These are phyloP conservation scores for Phytophthora fragariae DNA, from an alignment of 352 stramenopile species.

Conservation along the genomic window DNA sequence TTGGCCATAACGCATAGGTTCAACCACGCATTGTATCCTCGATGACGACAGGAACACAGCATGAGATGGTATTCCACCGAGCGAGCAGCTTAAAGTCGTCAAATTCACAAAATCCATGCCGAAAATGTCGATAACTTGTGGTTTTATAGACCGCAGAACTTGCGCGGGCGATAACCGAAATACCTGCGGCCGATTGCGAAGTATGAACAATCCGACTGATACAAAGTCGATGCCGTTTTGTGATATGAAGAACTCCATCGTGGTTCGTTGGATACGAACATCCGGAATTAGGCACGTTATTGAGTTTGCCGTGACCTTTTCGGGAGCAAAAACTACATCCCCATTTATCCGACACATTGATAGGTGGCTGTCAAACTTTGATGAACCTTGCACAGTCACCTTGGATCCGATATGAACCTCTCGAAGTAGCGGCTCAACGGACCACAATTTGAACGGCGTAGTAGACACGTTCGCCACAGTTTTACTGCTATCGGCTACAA, in stretches of 20 bases:
- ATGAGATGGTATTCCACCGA: constrained; percentile 3
- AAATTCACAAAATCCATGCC: constrained; percentile 43
- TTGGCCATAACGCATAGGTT: constrained; percentile 21
- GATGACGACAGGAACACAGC: constrained; percentile 37
- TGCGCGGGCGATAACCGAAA: constrained; percentile 32
- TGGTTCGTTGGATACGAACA: not conserved
- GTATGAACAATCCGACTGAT: constrained; percentile 21
- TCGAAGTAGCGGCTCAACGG: constrained; percentile 30
- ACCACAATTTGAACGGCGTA: constrained; percentile 32
- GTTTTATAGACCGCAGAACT: constrained; percentile 16
- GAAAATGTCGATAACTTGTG: constrained; percentile 40
- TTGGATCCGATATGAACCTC: constrained; percentile 33
- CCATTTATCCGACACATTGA: constrained; percentile 34
- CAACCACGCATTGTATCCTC: constrained; percentile 40
- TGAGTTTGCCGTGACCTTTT: constrained; percentile 28
- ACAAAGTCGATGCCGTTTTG: constrained; percentile 37
- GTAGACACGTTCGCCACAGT: constrained; percentile 7
- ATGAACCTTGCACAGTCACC: constrained; percentile 33
- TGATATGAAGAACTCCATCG: constrained; percentile 30
- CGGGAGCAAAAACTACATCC: constrained; percentile 11
- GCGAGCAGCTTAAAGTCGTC: constrained; percentile 27
- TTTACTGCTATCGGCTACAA: constrained; percentile 13
- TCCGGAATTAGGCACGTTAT: constrained; percentile 36
- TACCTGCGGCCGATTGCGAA: constrained; percentile 28
- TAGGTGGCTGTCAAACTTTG: constrained; percentile 22